Evolutionary conservation across 2,329 filamentous ascomycete genomes (phyloP).

Genomic region (Whalleya microplaca): DNA sequence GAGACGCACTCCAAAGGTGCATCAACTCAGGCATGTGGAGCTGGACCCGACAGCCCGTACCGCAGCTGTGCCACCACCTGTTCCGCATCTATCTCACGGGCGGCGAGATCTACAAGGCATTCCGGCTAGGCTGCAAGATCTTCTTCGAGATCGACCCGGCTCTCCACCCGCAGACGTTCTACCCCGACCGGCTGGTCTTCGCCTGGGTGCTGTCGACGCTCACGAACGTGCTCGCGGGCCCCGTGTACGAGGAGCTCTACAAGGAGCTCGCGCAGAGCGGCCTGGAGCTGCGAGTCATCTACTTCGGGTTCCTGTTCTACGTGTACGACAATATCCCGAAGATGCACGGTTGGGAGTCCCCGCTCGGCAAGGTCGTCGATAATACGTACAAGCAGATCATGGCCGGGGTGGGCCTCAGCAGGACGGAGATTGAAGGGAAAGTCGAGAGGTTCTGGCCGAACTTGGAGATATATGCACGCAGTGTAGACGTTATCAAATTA

Average conservation of each 20-base stretch:
- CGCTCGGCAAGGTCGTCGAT: constrained; percentile 29
- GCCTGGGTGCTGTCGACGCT: constrained; percentile 30
- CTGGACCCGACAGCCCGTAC: constrained; percentile 33
- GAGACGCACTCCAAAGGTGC: constrained; percentile 28
- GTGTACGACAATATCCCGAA: constrained; percentile 28
- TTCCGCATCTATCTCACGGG: constrained; percentile 26
- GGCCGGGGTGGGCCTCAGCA: constrained; percentile 20
- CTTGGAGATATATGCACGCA: constrained; percentile 24
- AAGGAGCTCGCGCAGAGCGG: constrained; percentile 27
- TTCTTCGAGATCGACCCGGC: constrained; percentile 31
- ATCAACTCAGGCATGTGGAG: constrained; percentile 32
- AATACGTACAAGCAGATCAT: constrained; percentile 32
- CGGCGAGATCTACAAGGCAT: constrained; percentile 28
- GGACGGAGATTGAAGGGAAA: constrained; percentile 27
- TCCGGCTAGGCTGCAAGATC: constrained; percentile 31
- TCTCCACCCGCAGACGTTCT: constrained; percentile 29
- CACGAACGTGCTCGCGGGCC: constrained; percentile 31
- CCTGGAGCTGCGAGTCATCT: constrained; percentile 31
- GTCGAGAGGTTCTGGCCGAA: constrained; percentile 23
- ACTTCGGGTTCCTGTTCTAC: constrained; percentile 33
- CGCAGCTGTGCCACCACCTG: constrained; percentile 28
- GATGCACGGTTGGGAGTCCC: constrained; percentile 29
- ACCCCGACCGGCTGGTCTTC: constrained; percentile 28
- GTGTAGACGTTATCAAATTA: constrained; percentile 19
- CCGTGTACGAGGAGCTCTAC: constrained; percentile 22